phyloP scores from a whole-genome alignment of 768 basidiomycete species.

The Hortiboletus flavorubellus region DNA sequence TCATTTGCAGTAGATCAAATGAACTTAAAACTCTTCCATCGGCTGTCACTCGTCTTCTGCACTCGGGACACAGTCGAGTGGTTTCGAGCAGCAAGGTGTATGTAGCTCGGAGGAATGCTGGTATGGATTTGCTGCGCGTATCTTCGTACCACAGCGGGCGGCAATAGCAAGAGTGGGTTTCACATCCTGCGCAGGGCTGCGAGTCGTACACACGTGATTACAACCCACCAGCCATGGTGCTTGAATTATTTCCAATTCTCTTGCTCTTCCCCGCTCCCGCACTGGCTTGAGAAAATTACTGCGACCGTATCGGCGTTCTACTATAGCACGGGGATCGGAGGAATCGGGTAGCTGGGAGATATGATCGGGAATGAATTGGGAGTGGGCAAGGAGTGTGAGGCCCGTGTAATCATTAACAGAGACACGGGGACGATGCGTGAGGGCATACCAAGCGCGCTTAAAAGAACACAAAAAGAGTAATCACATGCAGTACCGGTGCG shows the following conservation, averaged over 20 bases:
- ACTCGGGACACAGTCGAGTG: slow-evolving; percentile 53
- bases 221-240: slow-evolving; percentile 75
- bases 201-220: slow-evolving; percentile 67
- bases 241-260: slow-evolving; percentile 65
- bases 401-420: slow-evolving; percentile 50
- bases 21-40: slow-evolving; percentile 37
- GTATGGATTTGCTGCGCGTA: slow-evolving; percentile 55
- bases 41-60: slow-evolving; percentile 46
- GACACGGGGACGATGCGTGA: background rate
- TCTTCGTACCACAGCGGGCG: slow-evolving; percentile 54
- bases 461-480: slow-evolving; percentile 85
- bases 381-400: slow-evolving; percentile 65
- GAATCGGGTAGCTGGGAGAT: slow-evolving; percentile 58
- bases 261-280: slow-evolving; percentile 63
- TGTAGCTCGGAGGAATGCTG: slow-evolving; percentile 60
- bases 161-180: slow-evolving; percentile 72
- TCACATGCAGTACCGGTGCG: slow-evolving; percentile 68
- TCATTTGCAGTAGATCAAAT: slow-evolving; percentile 1
- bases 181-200: slow-evolving; percentile 58
- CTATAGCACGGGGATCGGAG: slow-evolving; percentile 46
- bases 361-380: slow-evolving; percentile 64
- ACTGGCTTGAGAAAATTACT: slow-evolving; percentile 60
- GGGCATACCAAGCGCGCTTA: slow-evolving; percentile 66
- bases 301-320: slow-evolving; percentile 67
- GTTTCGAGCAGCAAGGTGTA: slow-evolving; percentile 54